Conservation (phyloP, 164 flowering plant species). For the Protea cynaroides region DNA sequence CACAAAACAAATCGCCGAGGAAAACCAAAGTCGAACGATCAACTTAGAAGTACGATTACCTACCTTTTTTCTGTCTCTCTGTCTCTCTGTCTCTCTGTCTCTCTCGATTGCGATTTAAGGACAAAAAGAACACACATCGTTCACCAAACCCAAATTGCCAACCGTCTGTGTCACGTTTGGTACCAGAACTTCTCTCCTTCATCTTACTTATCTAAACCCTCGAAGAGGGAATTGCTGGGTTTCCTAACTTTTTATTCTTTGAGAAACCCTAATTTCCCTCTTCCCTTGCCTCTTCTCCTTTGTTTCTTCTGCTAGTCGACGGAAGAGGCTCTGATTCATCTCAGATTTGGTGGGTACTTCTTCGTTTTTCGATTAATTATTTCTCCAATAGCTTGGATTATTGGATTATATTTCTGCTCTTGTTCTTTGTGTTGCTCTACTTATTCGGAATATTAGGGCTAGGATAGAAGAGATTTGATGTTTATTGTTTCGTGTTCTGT, state of each 20-base stretch:
- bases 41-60: no score
- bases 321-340: neutral
- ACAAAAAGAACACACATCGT: constrained; percentile 1
- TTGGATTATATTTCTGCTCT: neutral
- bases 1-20: no score
- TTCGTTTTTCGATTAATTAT: neutral
- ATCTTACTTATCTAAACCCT: neutral
- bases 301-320: neutral
- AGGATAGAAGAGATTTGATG: no score
- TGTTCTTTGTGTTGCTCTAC: neutral
- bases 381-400: neutral
- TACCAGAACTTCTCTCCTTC: neutral
- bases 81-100: no score
- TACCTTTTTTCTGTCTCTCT: no score
- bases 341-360: constrained; percentile 6
- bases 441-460: neutral
- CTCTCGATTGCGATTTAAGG: no score
- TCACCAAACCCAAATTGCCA: neutral
- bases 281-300: neutral
- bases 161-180: neutral
- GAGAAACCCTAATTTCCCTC: neutral
- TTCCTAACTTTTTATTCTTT: neutral
- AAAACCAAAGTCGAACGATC: no score
- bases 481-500: no score
- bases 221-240: neutral